Conservation (phyloP, 768 basidiomycete genomes). For the Rhodotorula diobovata region DNA sequence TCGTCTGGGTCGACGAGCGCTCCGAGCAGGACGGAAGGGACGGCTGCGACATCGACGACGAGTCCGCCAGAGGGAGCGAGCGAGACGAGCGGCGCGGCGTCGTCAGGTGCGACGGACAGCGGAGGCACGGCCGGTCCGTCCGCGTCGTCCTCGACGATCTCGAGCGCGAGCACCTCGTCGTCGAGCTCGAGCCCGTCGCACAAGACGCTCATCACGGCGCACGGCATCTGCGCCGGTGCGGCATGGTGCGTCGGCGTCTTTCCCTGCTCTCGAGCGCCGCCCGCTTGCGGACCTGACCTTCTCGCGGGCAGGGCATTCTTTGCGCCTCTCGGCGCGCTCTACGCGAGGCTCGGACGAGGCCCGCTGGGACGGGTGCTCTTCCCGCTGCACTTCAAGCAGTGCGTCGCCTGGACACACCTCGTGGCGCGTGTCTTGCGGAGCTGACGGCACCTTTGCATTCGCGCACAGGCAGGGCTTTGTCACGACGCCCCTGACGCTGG, state of each 20-base stretch:
- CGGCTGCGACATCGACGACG: too few relatives aligned
- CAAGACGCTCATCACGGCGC: constrained; percentile 7
- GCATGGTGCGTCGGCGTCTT: constrained; percentile 18
- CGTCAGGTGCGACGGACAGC: too few relatives aligned
- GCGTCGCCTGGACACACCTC: too few relatives aligned
- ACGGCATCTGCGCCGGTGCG: constrained; percentile 8
- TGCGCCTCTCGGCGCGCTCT: constrained; percentile 22
- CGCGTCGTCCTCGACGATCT: neutral
- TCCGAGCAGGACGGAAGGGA: neutral
- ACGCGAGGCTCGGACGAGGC: constrained; percentile 12
- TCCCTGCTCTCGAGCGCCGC: neutral
- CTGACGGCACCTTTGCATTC: too few relatives aligned
- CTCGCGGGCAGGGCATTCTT: constrained; percentile 3
- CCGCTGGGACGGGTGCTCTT: constrained; percentile 5
- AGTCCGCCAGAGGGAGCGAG: too few relatives aligned
- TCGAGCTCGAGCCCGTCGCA: neutral
- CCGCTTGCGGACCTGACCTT: too few relatives aligned
- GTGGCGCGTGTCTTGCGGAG: too few relatives aligned
- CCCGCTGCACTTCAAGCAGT: constrained; percentile 24
- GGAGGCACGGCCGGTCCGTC: too few relatives aligned
- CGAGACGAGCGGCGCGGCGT: too few relatives aligned
- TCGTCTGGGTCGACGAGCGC: neutral
- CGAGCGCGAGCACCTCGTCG: neutral
- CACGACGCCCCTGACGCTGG: neutral
- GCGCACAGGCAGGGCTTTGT: constrained; percentile 11